Evolutionary conservation across 2,329 filamentous ascomycete species (phyloP).

Genomic region (Myriosclerotinia scirpicola): DNA sequence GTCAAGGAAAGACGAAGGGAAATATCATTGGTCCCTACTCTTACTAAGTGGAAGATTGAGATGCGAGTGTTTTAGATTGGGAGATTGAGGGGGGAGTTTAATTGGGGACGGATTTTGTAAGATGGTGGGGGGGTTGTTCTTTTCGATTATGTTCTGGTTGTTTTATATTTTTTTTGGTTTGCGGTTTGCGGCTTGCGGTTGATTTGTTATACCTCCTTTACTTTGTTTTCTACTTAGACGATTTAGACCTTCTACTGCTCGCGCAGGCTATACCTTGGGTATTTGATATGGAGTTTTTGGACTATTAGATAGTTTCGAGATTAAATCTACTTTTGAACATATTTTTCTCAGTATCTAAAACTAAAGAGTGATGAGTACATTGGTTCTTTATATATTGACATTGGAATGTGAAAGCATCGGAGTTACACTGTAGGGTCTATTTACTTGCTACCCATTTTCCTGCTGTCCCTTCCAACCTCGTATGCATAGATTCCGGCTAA

Average conservation of each 20-base stretch:
- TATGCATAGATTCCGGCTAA: too few species aligned
- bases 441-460: too few species aligned
- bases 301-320: background rate
- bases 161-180: background rate
- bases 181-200: too few species aligned
- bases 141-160: background rate
- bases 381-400: too few species aligned
- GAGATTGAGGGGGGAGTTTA: background rate
- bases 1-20: background rate
- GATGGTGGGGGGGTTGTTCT: background rate
- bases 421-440: too few species aligned
- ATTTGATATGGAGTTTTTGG: background rate
- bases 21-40: background rate
- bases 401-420: too few species aligned
- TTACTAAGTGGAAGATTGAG: background rate
- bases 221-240: background rate
- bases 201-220: constrained; percentile 1
- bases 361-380: too few species aligned
- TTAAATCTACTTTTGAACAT: background rate
- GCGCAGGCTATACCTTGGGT: background rate
- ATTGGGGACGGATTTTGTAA: background rate
- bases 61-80: background rate
- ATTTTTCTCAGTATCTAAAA: too few species aligned
- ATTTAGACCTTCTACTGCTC: constrained; percentile 10
- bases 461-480: too few species aligned